Base-by-base conservation (phyloP, 179 eudicot genomes). In the Gypsophila paniculata region DNA sequence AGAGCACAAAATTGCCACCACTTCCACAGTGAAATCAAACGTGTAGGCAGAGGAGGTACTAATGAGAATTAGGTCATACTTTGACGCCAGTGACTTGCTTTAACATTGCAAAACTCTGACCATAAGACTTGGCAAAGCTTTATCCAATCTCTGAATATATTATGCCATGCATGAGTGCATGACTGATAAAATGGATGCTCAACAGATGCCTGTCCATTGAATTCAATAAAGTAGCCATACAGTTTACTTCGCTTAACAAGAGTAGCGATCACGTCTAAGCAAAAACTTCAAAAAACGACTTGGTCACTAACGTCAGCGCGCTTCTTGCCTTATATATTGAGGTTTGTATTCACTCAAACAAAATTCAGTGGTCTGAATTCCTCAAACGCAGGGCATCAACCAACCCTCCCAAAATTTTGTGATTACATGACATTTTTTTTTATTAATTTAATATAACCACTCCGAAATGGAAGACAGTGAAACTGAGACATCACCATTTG, bases 341-440 rank as follows among this genome's bases (percentile, higher is more conserved):
- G 63, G 53, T 57, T 67, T 58, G 49, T 36, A 66, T 57, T 36
- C 57, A 61, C 73, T 75, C 78, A 65, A 61, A 46, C 71, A 71
- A 44, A 70, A 61, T 52, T 61, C 70, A 25, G 51, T 8, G 25
- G 59, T 72, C 72, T 9, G 29, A 62, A 46, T 13, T 65, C 23
- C 49, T 57, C 38, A 23, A 58, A 75, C 18, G 65, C 66, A 72
- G 74, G 74, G 77, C 26, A 34, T 53, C 29, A 68, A 46, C 63
- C 18, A 60, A 68, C 74, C 77, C 82, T 53, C 73, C 70, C 76
- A 62, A 79, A 72, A 70, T 59, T 29, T 61, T 72, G 78, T 75
- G 68, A 68, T 57, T 36, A 68, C 74, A 79, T 39, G 48, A 61
- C 38, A 59, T 34, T 53, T 48, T 49, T 62, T 80, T 62, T 80